Conservation (phyloP, 2,329 filamentous ascomycete genomes). For the Exophiala spinifera region DNA sequence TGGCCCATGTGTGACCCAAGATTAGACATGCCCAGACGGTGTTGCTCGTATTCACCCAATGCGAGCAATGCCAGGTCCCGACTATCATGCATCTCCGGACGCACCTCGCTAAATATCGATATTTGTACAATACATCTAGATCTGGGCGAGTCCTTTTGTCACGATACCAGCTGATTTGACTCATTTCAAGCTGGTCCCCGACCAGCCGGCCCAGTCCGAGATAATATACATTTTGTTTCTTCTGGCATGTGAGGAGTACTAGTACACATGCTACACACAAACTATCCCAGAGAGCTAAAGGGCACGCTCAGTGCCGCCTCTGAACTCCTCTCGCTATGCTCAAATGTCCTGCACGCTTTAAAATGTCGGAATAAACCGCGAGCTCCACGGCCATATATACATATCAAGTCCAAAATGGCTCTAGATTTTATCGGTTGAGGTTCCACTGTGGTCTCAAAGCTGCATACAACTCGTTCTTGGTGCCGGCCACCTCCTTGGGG, state of each 20-base stretch:
- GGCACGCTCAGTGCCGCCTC: background rate
- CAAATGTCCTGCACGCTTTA: conserved; percentile 1
- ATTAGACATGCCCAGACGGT: conserved; percentile 7
- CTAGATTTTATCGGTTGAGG: conserved; percentile 37
- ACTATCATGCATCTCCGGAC: conserved; percentile 1
- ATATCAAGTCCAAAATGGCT: background rate
- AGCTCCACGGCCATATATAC: background rate
- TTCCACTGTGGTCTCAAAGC: conserved; percentile 58
- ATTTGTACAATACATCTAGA: background rate
- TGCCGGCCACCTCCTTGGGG: conserved; percentile 77
- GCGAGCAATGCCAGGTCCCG: background rate
- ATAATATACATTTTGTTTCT: background rate
- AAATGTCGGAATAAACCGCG: background rate
- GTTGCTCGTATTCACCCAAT: background rate
- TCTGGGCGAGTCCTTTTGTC: background rate
- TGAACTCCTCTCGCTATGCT: conserved; percentile 23
- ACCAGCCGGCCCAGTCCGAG: background rate
- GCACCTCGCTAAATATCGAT: background rate
- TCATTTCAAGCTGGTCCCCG: no score
- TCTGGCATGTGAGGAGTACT: background rate
- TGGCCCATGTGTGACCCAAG: background rate
- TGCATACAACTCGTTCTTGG: conserved; percentile 62
- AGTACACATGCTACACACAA: background rate
- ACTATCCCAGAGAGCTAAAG: background rate
- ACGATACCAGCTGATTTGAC: background rate